Base-by-base conservation (phyloP, 1,284 basidiomycete genomes). In the Microstroma glucosiphilum region DNA sequence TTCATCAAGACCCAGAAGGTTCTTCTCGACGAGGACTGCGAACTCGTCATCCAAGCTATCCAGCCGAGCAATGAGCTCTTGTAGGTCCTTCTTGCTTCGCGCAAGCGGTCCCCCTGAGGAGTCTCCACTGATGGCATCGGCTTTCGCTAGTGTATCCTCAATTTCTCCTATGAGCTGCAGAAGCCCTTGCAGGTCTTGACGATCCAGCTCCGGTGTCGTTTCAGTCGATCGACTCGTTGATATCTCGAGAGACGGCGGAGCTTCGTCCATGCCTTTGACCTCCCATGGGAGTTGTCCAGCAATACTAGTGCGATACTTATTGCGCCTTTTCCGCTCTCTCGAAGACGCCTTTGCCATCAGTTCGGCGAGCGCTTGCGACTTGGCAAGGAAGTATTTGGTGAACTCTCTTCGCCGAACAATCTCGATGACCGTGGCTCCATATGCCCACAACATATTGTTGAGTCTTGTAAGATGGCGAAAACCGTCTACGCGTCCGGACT, bases 341-440 rank as follows among this genome's bases (percentile, higher is more conserved):
- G 70, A 71, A 8, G 70, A 69, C 8, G 73, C 41, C 48, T 72
- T 69, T 17, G 76, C 76, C 75, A 79, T 76, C 54, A 79, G 69
- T 63, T 79, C 76, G 1, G 77, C 77, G 9, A 79, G 60, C 23
- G 65, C 61, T 57, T 76, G 71, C 2, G 72, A 69, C 46, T 73
- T 70, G 43, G 57, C 58, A 11, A 78, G 59, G 58, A 76, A 77
- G 46, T 66, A 62, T 17, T 60, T 64, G 3, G 66, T 65, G 78
- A 94, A 96, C 77, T 94, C 91, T 66, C 89, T 89, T 60, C 94
- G 82, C 60, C 93, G 83, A 0, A 94, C 89, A 42, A 94, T 87
- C 80, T 98, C 94, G 12, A 94, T 84, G 1, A 96, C 84, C 0
- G 92, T 92, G 1, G 91, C 89, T 0, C 91, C 90, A 79, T 98